Base-by-base conservation (phyloP, 176 grass and related monocot genomes). In the Neostapfia colusana region DNA sequence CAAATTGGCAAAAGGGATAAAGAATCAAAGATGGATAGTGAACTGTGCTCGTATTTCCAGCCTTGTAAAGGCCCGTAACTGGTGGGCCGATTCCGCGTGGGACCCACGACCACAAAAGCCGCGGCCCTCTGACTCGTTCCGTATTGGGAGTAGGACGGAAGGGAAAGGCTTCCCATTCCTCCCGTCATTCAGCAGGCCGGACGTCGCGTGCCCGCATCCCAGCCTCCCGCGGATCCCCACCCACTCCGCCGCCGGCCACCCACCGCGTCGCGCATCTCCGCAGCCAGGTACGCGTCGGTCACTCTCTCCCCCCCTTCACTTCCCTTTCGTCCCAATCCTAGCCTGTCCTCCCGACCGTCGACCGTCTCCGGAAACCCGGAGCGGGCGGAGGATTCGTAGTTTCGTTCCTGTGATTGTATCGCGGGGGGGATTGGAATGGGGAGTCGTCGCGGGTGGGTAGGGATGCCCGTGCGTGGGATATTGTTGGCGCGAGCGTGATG, bases 221-320 rank as follows among this genome's bases (percentile, higher is more conserved):
- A 44, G 34, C 34, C 51, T 67, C 76, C 18, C 64, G 45, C 85
- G 74, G 85, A 83, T 79, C 85, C 63, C 46, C 69, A 43, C 51
- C 74, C 5, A 26, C 73, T 54, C 51, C 80, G 74, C 69, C 80
- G 85, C 63, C 81, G 73, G 62, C 61, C 41, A 53, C 74, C 61
- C 41, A 53, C 74, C 61, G 31, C 67, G 24, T 78, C 41, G 59
- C 79, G 10, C 73, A 48, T 73, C 79, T 63, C 59, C 1, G 23
- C 41, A 40, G 15, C 36, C 61, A 88, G 85, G 80, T 88, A 79
- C 43, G 18, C 18, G 0, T 49, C 41, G 34, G 67, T 15, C 36
- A 25, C 67, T 66, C 25, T 23, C 26, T 18, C 26, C 2, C 21
- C 9, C 8, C 2, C 8, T 3, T 3, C 20, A n/a, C 20, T 27